Percentiles rank a stretch among this genome's conserved stretches.
Evolutionary conservation across 78 protist species (phyloP).

Genomic region (Monosiga brevicollis): DNA sequence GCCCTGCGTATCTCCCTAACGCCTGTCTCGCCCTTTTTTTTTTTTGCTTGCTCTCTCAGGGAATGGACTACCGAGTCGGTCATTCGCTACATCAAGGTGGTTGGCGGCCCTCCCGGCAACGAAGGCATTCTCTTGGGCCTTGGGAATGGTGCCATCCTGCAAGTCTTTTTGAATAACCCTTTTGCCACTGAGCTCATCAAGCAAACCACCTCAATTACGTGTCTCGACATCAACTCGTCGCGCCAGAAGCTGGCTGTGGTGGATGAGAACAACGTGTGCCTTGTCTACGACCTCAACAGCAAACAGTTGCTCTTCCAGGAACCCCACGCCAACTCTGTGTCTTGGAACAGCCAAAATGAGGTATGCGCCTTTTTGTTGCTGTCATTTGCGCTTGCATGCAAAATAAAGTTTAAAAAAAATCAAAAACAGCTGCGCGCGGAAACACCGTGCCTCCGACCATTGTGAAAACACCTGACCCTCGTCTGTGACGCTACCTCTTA

Average conservation of each 20-base stretch:
- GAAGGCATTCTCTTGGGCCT: slow-evolving; percentile 50
- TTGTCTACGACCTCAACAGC: slow-evolving; percentile 45
- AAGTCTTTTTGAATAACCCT: slow-evolving; percentile 65
- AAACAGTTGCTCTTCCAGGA: slow-evolving; percentile 39
- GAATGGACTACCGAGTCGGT: slow-evolving; percentile 62
- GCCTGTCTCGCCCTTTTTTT: not conserved
- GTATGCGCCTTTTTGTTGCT: too few species aligned
- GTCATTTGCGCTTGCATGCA: too few species aligned
- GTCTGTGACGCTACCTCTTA: not conserved
- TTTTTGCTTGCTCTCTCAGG: slow-evolving; percentile 18
- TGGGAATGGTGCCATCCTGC: slow-evolving; percentile 36
- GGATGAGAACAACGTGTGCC: slow-evolving; percentile 30
- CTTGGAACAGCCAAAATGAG: slow-evolving; percentile 52
- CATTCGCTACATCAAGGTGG: slow-evolving; percentile 68
- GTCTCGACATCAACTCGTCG: slow-evolving; percentile 52
- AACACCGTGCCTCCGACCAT: too few species aligned
- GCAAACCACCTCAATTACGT: slow-evolving; percentile 26
- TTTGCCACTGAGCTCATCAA: slow-evolving; percentile 49
- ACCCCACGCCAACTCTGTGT: slow-evolving; percentile 44
- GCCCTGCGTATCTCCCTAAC: too few species aligned
- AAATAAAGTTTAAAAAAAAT: too few species aligned
- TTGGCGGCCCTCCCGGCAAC: slow-evolving; percentile 58
- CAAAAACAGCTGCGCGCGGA: too few species aligned
- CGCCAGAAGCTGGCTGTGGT: slow-evolving; percentile 52
- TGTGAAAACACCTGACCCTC: too few species aligned